Conservation (phyloP, 2,329 filamentous ascomycete species). For the Rhinocladiella mackenziei region DNA sequence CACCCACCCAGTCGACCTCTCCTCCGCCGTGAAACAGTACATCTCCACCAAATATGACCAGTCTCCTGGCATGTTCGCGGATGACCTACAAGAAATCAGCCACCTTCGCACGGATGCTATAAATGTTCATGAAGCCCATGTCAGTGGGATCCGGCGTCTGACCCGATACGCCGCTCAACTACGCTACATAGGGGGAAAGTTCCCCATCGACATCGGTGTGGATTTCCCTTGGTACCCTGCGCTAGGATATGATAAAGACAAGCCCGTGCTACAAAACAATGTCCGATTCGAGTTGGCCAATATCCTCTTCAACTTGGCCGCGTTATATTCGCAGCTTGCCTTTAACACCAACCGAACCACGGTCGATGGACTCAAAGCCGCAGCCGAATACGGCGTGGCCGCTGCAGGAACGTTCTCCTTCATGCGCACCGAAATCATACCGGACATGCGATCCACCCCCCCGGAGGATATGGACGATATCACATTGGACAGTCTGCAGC, state of each 20-base stretch:
- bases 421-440: conserved; percentile 70
- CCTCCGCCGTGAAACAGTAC: conserved; percentile 82
- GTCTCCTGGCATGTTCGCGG: conserved; percentile 91
- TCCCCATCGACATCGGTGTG: conserved; percentile 83
- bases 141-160: conserved; percentile 81
- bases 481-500: conserved; percentile 76
- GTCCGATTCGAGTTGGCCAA: conserved; percentile 83
- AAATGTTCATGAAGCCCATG: conserved; percentile 81
- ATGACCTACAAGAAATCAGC: conserved; percentile 84
- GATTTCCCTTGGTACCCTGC: conserved; percentile 97
- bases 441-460: conserved; percentile 75
- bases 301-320: conserved; percentile 85
- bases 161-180: conserved; percentile 88
- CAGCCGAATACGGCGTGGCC: conserved; percentile 84
- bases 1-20: conserved; percentile 73
- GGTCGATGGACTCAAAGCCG: conserved; percentile 77
- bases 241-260: conserved; percentile 73
- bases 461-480: conserved; percentile 94
- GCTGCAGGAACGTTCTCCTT: conserved; percentile 79
- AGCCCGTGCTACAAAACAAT: conserved; percentile 58
- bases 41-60: conserved; percentile 99
- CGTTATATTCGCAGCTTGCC: conserved; percentile 89
- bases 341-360: conserved; percentile 72
- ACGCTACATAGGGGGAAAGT: conserved; percentile 89
- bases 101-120: conserved; percentile 78